Conservation (phyloP, 139 green algal genomes). For the Chara braunii region DNA sequence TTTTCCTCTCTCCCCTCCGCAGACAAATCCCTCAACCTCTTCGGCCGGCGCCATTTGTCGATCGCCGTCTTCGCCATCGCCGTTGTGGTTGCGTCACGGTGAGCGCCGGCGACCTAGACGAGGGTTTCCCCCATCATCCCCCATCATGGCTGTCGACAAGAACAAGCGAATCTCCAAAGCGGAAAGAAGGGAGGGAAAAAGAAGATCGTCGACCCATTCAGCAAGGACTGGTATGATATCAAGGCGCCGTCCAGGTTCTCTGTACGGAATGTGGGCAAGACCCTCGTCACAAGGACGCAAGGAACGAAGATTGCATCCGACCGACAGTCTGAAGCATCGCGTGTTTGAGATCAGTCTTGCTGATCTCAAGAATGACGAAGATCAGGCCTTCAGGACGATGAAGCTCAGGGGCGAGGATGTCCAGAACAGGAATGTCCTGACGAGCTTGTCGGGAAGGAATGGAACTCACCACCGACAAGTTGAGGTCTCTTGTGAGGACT, state of each 20-base stretch:
- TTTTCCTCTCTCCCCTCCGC: no score
- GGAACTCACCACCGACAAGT: conserved; percentile 99
- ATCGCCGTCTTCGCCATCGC: no score
- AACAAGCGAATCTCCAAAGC: conserved; percentile 99
- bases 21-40: no score
- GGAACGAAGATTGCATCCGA: conserved; percentile 99
- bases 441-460: conserved; percentile 97
- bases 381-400: conserved; percentile 95
- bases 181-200: conserved; percentile 98
- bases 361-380: conserved; percentile 97
- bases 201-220: conserved; percentile 96
- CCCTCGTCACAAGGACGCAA: conserved; percentile 87
- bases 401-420: conserved; percentile 90
- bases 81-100: no score
- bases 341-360: conserved; percentile 92
- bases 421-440: conserved; percentile 87
- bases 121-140: no score
- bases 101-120: no score
- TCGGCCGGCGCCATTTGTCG: no score
- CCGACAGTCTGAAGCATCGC: conserved; percentile 94
- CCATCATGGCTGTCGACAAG: no score
- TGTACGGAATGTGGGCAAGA: conserved; percentile 90
- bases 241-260: conserved; percentile 95
- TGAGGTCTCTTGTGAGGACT: conserved; percentile 92
- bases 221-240: conserved; percentile 99